Evolutionary conservation across 768 basidiomycete genomes (phyloP), one percentile per base, ranked within the genome.

Genomic region (Amanita pseudoporphyria): DNA sequence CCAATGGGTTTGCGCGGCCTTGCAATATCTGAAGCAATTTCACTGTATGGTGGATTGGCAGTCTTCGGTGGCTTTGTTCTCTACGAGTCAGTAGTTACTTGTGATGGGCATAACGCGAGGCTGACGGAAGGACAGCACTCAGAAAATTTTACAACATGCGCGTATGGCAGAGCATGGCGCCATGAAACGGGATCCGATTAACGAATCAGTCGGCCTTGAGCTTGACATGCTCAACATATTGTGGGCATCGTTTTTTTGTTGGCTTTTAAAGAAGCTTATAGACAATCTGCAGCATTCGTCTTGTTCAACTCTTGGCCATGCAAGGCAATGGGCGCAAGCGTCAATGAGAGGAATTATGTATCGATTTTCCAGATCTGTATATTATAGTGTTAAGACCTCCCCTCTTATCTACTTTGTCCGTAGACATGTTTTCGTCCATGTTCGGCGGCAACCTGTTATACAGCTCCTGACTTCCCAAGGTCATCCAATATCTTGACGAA

Each of bases 171-270:
- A 90, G 60, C 67, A 69, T 53, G 87, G 89, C 40, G 56, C 64
- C 33, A 76, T 87, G 58, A 70, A 76, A 39, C 71, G 74, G 26
- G 91, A 94, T 64, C 81, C 91, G 6, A 67, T 93, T 57, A 82
- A 72, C 47, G 90, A 91, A 65, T 77, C 87, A 5, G 79, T 91
- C 48, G 72, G 78, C 38, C 71, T 92, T 45, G 83, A 92, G 61
- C 74, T 93, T 47, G 87, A 91, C 59, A 84, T 91, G 78, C 79
- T 94, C 60, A 92, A 93, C 65, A 90, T 93, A 44, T 91, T 91
- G 84, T 86, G 57, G 54, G 81, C 67, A 4, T 41, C 9, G 2
- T 38, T 32, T 5, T 35, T 32, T 16, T 2, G 28, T n/a, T 47
- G 9, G 45, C 47, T 4, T 19, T 5, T 18, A 9, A 12, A 22